Base-by-base conservation (phyloP, 164 flowering plant genomes). In the Vitis rotundifolia region DNA sequence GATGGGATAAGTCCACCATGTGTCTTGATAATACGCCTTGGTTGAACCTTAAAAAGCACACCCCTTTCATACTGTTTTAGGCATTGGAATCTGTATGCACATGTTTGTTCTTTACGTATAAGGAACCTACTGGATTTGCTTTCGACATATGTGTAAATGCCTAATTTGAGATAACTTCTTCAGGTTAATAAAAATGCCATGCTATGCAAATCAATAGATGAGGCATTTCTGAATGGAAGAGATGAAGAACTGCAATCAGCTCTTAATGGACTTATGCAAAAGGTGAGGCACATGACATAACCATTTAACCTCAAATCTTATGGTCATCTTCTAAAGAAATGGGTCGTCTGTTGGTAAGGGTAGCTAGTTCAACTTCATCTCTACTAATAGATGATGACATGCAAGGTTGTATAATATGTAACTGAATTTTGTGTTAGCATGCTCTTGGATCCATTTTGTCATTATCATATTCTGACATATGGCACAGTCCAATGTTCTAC, bases 121-220 rank as follows among this genome's bases (percentile, higher is more conserved):
- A 37, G 44, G 7, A 37, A 37, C 44, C 44, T 6, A 3, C 44
- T 37, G 44, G 7, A 37, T 5, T 37, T 37, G 44, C 44, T 37
- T 59, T 53, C 10, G 12, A 22, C 26, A 18, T 19, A 28, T 54
- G 59, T 44, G 67, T 54, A 15, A 22, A 8, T 68, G 26, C 12
- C 22, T 68, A 50, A 61, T 31, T 57, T 18, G 13, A 48, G 48
- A 19, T n/a, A 11, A 53, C 5, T 55, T 71, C 58, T 74, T 75
- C 87, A 94, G 99, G 94, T 92, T 13, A 89, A 83, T 59, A 91
- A 84, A 74, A 95, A 95, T 85, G 90, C 89, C 18, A 56, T 78
- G 68, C 77, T 95, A 2, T 88, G 92, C 83, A 86, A 73, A 73
- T 84, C 91, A 12, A 83, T 95, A 55, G 99, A 95, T 70, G 94